Conservation (phyloP, 2,329 filamentous ascomycete genomes). For the Septoria linicola region DNA sequence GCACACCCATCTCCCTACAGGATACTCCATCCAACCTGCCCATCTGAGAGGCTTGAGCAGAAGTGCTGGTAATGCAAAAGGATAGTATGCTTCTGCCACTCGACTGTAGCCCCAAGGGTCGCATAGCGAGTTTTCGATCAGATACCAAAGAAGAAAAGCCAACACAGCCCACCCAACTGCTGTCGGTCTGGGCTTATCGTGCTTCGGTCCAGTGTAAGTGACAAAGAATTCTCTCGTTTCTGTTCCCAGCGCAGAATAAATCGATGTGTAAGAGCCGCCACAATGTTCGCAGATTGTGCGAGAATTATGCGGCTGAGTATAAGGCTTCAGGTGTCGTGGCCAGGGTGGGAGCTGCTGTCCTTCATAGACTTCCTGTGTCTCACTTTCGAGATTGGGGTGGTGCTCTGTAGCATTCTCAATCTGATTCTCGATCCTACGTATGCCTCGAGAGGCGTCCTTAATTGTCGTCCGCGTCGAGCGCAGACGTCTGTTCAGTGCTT, state of each 20-base stretch:
- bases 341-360: constrained; percentile 1
- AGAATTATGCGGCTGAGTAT: constrained; percentile 18
- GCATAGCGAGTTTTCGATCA: constrained; percentile 34
- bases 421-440: constrained; percentile 43
- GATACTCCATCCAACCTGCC: constrained; percentile 15
- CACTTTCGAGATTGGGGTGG: not conserved
- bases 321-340: constrained; percentile 14
- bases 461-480: constrained; percentile 44
- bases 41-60: constrained; percentile 44
- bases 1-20: constrained; percentile 39
- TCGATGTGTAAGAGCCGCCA: constrained; percentile 28
- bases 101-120: constrained; percentile 54
- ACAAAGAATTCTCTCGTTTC: constrained; percentile 36
- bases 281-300: constrained; percentile 30
- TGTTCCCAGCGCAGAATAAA: constrained; percentile 33
- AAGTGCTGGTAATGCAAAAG: constrained; percentile 57
- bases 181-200: constrained; percentile 39
- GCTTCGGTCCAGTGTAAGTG: constrained; percentile 21
- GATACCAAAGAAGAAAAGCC: constrained; percentile 49
- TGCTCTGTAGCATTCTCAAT: constrained; percentile 35
- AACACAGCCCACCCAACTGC: constrained; percentile 43
- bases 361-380: not conserved
- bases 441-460: constrained; percentile 45
- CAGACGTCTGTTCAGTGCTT: constrained; percentile 44
- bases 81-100: constrained; percentile 49